Evolutionary conservation across 1,284 basidiomycete genomes (phyloP).

Genomic region (Sanguinoderma infundibulare): DNA sequence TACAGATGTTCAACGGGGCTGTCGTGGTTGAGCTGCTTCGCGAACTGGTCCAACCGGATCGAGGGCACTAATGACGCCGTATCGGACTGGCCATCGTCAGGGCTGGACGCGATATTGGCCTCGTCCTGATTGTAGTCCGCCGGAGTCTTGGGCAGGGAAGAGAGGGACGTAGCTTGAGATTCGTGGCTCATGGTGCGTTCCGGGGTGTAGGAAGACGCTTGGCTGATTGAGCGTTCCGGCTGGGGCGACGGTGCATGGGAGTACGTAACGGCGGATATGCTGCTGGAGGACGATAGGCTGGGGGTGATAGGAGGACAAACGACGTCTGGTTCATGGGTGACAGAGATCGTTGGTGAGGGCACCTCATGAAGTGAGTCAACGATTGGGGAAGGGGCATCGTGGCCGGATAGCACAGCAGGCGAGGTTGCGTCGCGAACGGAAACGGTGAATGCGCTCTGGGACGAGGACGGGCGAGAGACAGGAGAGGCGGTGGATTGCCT

Average conservation of each 20-base stretch:
- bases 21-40: constrained; percentile 19
- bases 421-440: constrained; percentile 23
- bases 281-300: constrained; percentile 15
- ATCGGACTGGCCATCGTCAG: neutral
- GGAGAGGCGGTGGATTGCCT: constrained; percentile 44
- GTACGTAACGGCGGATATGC: constrained; percentile 5
- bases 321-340: constrained; percentile 10
- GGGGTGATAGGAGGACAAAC: constrained; percentile 18
- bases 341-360: constrained; percentile 17
- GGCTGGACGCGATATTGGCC: constrained; percentile 14
- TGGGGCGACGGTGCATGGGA: constrained; percentile 11
- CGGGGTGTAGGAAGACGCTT: constrained; percentile 8
- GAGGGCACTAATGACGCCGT: constrained; percentile 8
- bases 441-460: constrained; percentile 29
- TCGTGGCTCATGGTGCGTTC: constrained; percentile 28
- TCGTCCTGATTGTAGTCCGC: constrained; percentile 24
- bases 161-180: constrained; percentile 27
- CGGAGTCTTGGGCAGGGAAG: constrained; percentile 31
- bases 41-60: constrained; percentile 17
- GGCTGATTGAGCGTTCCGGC: constrained; percentile 21
- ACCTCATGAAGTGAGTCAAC: constrained; percentile 23
- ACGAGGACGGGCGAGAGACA: constrained; percentile 31
- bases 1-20: constrained; percentile 19
- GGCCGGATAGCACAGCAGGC: neutral
- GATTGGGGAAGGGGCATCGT: constrained; percentile 17